Evolutionary conservation across 1,284 basidiomycete genomes (phyloP).

Genomic region (Cutaneotrichosporon curvatum): DNA sequence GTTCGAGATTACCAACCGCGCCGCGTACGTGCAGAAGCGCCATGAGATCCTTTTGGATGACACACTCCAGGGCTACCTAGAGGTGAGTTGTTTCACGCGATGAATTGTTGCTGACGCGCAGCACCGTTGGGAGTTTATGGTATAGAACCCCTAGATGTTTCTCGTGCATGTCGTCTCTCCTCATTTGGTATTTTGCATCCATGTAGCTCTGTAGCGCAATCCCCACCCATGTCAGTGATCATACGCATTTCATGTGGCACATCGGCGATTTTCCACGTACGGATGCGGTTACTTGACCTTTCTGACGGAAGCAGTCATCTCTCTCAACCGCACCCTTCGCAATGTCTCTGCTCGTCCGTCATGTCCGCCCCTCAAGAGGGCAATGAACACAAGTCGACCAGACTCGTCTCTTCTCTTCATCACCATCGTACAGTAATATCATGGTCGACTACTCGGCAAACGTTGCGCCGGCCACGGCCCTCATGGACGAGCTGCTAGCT

Average conservation of each 20-base stretch:
- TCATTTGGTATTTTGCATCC: too few species aligned
- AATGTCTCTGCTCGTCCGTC: too few species aligned
- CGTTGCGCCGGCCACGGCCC: neutral
- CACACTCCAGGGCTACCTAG: slow-evolving; percentile 81
- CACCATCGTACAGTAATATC: neutral
- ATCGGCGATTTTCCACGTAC: too few species aligned
- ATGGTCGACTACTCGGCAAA: slow-evolving; percentile 10
- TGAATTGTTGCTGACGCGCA: neutral
- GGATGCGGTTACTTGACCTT: too few species aligned
- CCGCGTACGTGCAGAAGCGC: slow-evolving; percentile 92
- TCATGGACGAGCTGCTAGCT: slow-evolving; percentile 5
- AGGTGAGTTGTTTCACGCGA: slow-evolving; percentile 38
- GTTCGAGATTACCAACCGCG: slow-evolving; percentile 90
- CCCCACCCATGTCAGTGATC: too few species aligned
- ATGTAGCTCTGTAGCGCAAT: too few species aligned
- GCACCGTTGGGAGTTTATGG: neutral
- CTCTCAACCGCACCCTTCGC: too few species aligned
- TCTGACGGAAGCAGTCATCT: too few species aligned
- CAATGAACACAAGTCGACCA: too few species aligned
- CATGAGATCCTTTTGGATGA: slow-evolving; percentile 93
- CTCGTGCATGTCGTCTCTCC: too few species aligned
- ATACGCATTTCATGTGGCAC: too few species aligned
- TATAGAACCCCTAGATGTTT: neutral
- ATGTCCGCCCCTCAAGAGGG: too few species aligned
- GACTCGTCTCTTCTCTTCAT: neutral